Evolutionary conservation across 2,329 filamentous ascomycete species (phyloP), one percentile per base, ranked within the genome.

Genomic region (Exophiala lecanii-corni): DNA sequence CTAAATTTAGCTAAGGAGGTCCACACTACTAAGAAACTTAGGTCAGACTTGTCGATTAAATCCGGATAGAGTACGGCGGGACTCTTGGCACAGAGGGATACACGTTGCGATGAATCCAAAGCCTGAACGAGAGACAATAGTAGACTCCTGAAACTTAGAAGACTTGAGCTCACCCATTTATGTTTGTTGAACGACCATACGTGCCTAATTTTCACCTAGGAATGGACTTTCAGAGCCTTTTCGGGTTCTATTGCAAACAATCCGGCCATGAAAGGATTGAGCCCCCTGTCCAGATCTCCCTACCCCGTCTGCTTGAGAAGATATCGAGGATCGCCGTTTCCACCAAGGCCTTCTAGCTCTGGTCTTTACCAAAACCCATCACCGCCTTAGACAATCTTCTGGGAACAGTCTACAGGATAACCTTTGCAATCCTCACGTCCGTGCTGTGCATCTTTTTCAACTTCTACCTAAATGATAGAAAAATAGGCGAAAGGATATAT

Each of bases 351-450:
- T 39, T 39, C 13, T 23, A 30, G 15, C 25, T 39, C 36, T 39
- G 30, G 25, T 23, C 36, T 39, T 39, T 39, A 30, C 23, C 30
- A 23, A 39, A 23, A 39, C 30, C 36, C 36, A 19, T 31, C 21
- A 39, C 36, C 36, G 36, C n/a, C 36, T 39, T 39, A 31, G 30
- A 31, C 23, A 39, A 3, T 39, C 36, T 39, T 30, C 23, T 28
- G n/a, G 36, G 21, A 39, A 23, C 20, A 38, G 25, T 20, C 25
- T 39, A 39, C 25, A 39, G 36, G 12, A 39, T 33, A 33, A 13
- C 23, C 23, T 30, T 30, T 39, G 30, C 25, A 39, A 31, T 39
- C 21, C 35, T 38, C 25, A 28, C 35, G 35, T 38, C 35, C 35
- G 35, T 17, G 35, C 35, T 38, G 17, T 38, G n/a, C n/a, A 38